phyloP scores from a whole-genome alignment of 345 rosid species.

The Hypericum androsaemum region DNA sequence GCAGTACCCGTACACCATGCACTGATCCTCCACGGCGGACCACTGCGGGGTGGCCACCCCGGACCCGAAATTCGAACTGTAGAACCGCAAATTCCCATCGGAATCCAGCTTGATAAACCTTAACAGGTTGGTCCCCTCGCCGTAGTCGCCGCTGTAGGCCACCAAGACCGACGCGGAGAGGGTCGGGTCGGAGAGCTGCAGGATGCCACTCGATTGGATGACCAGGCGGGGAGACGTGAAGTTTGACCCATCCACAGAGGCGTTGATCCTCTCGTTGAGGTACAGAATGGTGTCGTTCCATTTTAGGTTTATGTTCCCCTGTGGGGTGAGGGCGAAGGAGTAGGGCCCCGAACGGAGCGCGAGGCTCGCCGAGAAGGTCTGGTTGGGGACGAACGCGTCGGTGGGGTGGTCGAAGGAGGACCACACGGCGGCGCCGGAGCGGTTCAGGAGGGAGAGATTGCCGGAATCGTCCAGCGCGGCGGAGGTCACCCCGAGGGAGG shows the following conservation, averaged over 20 bases:
- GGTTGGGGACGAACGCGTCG: too few species aligned
- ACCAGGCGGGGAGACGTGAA: constrained; percentile 36
- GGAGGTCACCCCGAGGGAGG: constrained; percentile 34
- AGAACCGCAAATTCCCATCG: too few species aligned
- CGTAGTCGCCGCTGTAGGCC: constrained; percentile 50
- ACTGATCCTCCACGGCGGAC: constrained; percentile 41
- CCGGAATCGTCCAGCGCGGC: too few species aligned
- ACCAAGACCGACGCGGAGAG: constrained; percentile 15
- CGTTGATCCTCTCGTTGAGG: constrained; percentile 41
- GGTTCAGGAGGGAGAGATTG: too few species aligned
- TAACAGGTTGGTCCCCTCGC: constrained; percentile 34
- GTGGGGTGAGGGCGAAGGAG: constrained; percentile 28
- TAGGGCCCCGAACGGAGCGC: constrained; percentile 34
- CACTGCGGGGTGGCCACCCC: too few species aligned
- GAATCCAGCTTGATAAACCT: constrained; percentile 55
- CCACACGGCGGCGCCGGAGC: too few species aligned
- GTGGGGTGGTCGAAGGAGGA: too few species aligned
- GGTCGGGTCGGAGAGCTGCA: constrained; percentile 31
- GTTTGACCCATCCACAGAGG: constrained; percentile 30
- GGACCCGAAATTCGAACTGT: too few species aligned
- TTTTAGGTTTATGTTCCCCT: constrained; percentile 37
- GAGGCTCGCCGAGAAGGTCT: too few species aligned
- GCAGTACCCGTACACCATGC: constrained; percentile 58
- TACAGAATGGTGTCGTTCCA: constrained; percentile 44
- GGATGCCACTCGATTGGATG: constrained; percentile 35